Base-by-base conservation (phyloP, 2,329 filamentous ascomycete genomes). In the Arthrobotrys pseudoclavata region DNA sequence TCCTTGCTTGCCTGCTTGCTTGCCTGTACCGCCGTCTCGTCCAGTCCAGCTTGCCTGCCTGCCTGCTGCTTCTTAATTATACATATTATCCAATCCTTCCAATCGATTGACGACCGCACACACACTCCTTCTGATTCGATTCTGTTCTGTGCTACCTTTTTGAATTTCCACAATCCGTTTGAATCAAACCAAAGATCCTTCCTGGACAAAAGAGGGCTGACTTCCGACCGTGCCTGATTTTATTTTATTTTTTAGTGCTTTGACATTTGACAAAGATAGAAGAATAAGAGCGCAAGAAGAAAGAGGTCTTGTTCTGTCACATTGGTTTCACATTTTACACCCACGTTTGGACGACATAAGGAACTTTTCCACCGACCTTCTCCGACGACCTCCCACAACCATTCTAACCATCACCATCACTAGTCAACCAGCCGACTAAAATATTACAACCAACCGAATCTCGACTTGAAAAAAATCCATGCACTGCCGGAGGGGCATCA, bases 271-370 rank as follows among this genome's bases (percentile, higher is more conserved):
- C 57, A 62, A 62, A 70, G 64, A 75, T 40, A 60, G 61, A 50
- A 50, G n/a, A 42, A 13, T 2, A 45, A 18, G 18, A 45, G 42
- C 7, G 20, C 15, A 45, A 45, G 15, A 45, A 20, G 18, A 45
- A 62, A 48, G 9, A 64, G 37, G n/a, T 42, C 22, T 50, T 64
- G 37, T 52, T 34, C 52, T 45, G 66, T 69, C 48, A 53, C 57
- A 76, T 60, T 57, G 64, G 66, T 76, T 76, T 76, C 66, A 70
- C 72, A 66, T 47, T 42, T 22, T 45, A 48, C 50, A n/a, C 24
- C 22, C 31, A 47, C 48, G 40, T 63, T 63, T 47, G 52, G 62
- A 74, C 62, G 62, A 74, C 53, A 31, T 62, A 60, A 57, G 64
- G 62, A 67, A 53, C 62, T 13, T 40, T 10, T 52, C 31, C 4